phyloP scores from a whole-genome alignment of 2,329 filamentous ascomycete species.

The Colletotrichum nymphaeae region DNA sequence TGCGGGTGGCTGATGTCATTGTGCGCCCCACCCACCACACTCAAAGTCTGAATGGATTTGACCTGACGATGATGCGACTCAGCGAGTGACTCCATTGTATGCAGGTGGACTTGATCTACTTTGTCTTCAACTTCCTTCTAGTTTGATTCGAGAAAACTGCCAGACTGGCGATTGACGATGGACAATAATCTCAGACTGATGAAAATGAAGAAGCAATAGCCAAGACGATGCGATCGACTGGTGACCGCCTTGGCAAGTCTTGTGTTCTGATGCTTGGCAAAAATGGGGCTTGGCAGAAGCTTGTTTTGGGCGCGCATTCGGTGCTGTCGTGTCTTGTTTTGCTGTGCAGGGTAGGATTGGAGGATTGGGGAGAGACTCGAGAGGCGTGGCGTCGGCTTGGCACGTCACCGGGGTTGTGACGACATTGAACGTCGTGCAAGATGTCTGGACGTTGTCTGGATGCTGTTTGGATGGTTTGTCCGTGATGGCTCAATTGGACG shows the following conservation, averaged over 20 bases:
- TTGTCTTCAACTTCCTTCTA: neutral
- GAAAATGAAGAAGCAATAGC: conserved; percentile 1
- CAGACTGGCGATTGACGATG: neutral
- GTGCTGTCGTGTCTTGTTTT: neutral
- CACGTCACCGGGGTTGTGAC: conserved; percentile 30
- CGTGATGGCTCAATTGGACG: neutral
- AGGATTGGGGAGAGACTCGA: neutral
- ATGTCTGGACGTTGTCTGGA: neutral
- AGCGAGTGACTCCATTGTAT: neutral
- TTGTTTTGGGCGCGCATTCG: conserved; percentile 13
- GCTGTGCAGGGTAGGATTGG: neutral
- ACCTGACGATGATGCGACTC: neutral
- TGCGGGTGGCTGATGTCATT: conserved; percentile 3
- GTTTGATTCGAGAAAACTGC: neutral
- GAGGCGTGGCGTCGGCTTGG: conserved; percentile 28
- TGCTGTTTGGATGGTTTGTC: neutral
- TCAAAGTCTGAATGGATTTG: neutral
- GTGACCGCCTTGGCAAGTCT: conserved; percentile 16
- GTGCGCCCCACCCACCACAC: neutral
- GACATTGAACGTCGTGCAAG: neutral
- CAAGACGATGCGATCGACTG: conserved; percentile 19
- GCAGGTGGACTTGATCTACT: neutral
- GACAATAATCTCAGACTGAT: neutral
- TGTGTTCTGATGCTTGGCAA: neutral
- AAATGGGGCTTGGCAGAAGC: conserved; percentile 31